Evolutionary conservation across 2,329 filamentous ascomycete species (phyloP).

Genomic region (Westerdykella ornata): DNA sequence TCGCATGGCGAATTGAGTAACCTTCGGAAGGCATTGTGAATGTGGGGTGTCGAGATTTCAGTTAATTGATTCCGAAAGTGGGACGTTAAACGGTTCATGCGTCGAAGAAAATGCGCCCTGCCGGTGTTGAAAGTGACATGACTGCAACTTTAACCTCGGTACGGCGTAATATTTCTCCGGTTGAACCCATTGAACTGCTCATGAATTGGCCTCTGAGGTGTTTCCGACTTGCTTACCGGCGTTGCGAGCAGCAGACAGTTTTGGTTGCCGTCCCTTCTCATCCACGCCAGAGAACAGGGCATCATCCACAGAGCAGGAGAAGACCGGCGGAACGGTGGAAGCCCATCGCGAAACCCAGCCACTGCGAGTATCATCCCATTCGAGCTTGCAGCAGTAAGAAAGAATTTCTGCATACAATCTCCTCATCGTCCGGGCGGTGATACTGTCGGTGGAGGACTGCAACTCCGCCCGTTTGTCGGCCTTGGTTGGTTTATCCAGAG

Average conservation of each 20-base stretch:
- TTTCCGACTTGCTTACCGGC: too few species aligned
- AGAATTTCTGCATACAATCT: constrained; percentile 42
- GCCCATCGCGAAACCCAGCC: constrained; percentile 28
- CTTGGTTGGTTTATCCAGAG: constrained; percentile 21
- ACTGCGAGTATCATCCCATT: constrained; percentile 27
- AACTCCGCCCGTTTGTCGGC: constrained; percentile 19
- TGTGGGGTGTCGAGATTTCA: background rate
- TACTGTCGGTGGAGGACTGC: constrained; percentile 24
- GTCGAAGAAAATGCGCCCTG: too few species aligned
- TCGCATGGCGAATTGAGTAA: constrained; percentile 52
- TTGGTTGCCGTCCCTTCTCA: constrained; percentile 6
- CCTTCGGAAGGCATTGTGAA: constrained; percentile 22
- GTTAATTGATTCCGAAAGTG: too few species aligned
- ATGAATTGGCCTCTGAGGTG: too few species aligned
- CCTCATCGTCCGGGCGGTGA: constrained; percentile 43
- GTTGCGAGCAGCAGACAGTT: too few species aligned
- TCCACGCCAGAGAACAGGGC: constrained; percentile 29
- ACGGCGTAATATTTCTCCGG: too few species aligned
- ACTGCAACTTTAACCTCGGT: too few species aligned
- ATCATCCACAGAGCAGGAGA: constrained; percentile 15
- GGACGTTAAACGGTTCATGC: too few species aligned
- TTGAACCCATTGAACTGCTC: too few species aligned
- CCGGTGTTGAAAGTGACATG: too few species aligned
- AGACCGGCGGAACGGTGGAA: constrained; percentile 8
- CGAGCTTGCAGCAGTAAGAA: constrained; percentile 38